These are phyloP conservation scores for Penicillium sp. DNA, from an alignment of 2,329 filamentous ascomycete species.

Conservation along the genomic window DNA sequence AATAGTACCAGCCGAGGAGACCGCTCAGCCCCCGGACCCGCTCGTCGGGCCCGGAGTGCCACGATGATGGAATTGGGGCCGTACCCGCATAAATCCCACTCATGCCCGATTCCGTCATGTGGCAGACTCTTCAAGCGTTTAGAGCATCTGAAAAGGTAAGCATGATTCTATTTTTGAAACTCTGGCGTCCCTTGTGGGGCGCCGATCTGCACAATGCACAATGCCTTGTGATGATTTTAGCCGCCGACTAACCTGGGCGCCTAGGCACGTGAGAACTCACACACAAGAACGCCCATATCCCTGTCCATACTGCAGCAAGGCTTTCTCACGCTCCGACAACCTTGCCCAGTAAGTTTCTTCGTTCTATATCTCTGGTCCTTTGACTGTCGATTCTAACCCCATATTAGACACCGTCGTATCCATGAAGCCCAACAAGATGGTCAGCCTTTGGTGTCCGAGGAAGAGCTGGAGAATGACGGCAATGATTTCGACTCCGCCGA, in stretches of 20 bases:
- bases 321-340: slow-evolving; percentile 97
- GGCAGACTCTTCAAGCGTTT: slow-evolving; percentile 97
- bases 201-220: slow-evolving; percentile 18
- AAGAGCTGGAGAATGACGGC: slow-evolving; percentile 86
- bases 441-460: slow-evolving; percentile 58
- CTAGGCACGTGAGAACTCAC: slow-evolving; percentile 96
- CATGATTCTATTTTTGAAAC: slow-evolving; percentile 27
- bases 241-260: slow-evolving; percentile 53
- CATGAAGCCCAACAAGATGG: slow-evolving; percentile 73
- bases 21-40: slow-evolving; percentile 62
- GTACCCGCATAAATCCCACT: slow-evolving; percentile 97
- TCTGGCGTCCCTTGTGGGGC: slow-evolving; percentile 22
- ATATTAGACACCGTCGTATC: slow-evolving; percentile 66
- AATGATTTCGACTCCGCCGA: slow-evolving; percentile 80
- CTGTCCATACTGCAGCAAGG: slow-evolving; percentile 97
- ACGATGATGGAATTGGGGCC: slow-evolving; percentile 96
- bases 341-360: slow-evolving; percentile 80
- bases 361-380: not conserved
- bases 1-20: slow-evolving; percentile 61
- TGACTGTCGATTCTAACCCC: slow-evolving; percentile 36
- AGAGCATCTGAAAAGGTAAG: slow-evolving; percentile 98
- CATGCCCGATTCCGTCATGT: slow-evolving; percentile 97
- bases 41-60: slow-evolving; percentile 87
- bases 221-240: slow-evolving; percentile 43
- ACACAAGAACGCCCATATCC: slow-evolving; percentile 98